Percentiles rank a stretch among this genome's conserved stretches.
phyloP scores from a whole-genome alignment of 495 filamentous ascomycete species.

The Entonaema liquescens region DNA sequence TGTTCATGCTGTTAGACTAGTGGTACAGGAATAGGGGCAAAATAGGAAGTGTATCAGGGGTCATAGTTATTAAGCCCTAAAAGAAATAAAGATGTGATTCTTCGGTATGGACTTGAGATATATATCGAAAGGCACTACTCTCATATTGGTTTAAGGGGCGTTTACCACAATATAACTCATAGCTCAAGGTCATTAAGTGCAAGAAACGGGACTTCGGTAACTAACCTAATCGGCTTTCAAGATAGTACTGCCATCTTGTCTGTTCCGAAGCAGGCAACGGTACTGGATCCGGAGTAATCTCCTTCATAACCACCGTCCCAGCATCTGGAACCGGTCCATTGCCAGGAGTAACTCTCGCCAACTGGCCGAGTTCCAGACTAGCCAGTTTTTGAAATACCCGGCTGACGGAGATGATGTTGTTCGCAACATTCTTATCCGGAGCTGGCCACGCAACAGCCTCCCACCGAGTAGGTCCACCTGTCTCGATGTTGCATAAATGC shows the following conservation, averaged over 20 bases:
- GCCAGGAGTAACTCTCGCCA: slow-evolving; percentile 39
- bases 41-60: not conserved
- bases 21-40: slow-evolving; percentile 5
- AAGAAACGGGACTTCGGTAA: slow-evolving; percentile 13
- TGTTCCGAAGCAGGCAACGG: slow-evolving; percentile 51
- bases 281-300: slow-evolving; percentile 32
- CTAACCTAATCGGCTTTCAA: slow-evolving; percentile 65
- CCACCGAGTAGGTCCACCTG: slow-evolving; percentile 20
- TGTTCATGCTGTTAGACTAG: slow-evolving; percentile 29
- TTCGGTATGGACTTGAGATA: slow-evolving; percentile 19
- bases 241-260: slow-evolving; percentile 69
- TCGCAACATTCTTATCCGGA: slow-evolving; percentile 45
- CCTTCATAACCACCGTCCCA: slow-evolving; percentile 40
- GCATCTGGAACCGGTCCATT: slow-evolving; percentile 38
- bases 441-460: slow-evolving; percentile 45
- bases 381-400: slow-evolving; percentile 41
- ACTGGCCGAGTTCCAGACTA: slow-evolving; percentile 42
- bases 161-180: not conserved
- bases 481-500: slow-evolving; percentile 39
- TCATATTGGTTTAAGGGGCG: not conserved
- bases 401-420: slow-evolving; percentile 45
- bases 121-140: not conserved
- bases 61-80: not conserved
- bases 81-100: slow-evolving; percentile 12
- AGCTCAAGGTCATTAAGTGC: not conserved